Base-by-base conservation (phyloP, 1,284 basidiomycete species). In the Leccinum variabile region DNA sequence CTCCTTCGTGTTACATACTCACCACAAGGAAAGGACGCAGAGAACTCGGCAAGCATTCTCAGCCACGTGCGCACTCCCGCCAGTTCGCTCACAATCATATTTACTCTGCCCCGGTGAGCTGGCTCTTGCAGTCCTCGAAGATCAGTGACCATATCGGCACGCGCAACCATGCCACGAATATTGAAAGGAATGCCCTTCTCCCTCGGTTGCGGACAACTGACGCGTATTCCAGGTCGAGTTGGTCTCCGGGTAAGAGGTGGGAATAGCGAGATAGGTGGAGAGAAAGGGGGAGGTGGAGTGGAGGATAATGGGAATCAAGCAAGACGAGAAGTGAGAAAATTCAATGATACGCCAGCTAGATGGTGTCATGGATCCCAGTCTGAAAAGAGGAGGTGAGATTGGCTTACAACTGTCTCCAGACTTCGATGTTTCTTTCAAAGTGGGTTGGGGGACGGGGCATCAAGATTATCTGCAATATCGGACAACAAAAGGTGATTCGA, bases 301-400 rank as follows among this genome's bases (percentile, higher is more conserved):
- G 83, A 0, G 94, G 94, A 72, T 93, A 95, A 33, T 94, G 88
- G 7, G 92, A 89, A 75, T 97, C 94, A 30, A 95, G 82, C 10
- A 97, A 84, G 57, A 96, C 82, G 59, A 96, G 85, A 11, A 97
- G 78, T 67, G 96, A 7, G 30, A 9, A 32, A 92, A 87, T 74
- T 95, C 94, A 5, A 87, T 87, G 8, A 95, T 92, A 35, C 93
- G 85, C 93, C 94, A 95, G 68, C 92, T 93, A 67, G n/a, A n/a
- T 59, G 60, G 25, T 41, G 56, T 60, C 28, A 6, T 13, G 14
- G 33, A 28, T 56, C 60, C 64, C 55, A 65, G 67, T 56, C 56
- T 53, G n/a, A 32, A 57, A 59, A 18, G 53, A 52, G 22, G 32
- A 58, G 44, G 54, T 11, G n/a, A 28, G 44, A 60, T 56, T 59